A percentile compares a stretch with the other conserved stretches of the same genome.
Evolutionary conservation across 2,329 filamentous ascomycete genomes (phyloP).

Genomic region (Truncatella angustata): DNA sequence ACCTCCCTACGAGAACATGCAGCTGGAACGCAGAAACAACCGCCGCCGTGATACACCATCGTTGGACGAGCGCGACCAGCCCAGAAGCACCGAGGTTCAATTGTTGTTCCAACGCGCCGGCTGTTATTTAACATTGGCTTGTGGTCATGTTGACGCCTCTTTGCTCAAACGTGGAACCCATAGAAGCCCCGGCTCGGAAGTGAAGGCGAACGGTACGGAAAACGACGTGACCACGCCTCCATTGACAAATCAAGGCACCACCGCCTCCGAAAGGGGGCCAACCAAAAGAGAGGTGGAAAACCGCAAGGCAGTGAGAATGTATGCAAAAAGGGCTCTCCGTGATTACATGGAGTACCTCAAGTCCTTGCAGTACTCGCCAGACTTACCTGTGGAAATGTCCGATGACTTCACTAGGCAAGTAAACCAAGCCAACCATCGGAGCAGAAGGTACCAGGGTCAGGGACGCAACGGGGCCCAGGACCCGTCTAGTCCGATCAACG

Average conservation of each 20-base stretch:
- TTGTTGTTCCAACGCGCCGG: conserved; percentile 74
- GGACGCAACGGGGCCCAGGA: conserved; percentile 43
- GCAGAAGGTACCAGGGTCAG: conserved; percentile 25
- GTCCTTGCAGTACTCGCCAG: conserved; percentile 75
- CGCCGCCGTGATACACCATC: conserved; percentile 29
- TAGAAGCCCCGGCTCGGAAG: conserved; percentile 19
- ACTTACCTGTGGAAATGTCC: conserved; percentile 58
- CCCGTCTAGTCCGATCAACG: conserved; percentile 26
- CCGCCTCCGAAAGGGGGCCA: conserved; percentile 13
- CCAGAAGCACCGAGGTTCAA: conserved; percentile 72
- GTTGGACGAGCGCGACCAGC: conserved; percentile 52
- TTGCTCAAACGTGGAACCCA: conserved; percentile 31
- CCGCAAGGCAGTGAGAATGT: conserved; percentile 67
- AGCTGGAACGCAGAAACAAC: conserved; percentile 39
- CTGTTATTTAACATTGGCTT: conserved; percentile 71
- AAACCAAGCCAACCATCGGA: conserved; percentile 45
- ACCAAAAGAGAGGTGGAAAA: conserved; percentile 45
- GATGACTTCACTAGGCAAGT: conserved; percentile 58
- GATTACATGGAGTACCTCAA: conserved; percentile 73
- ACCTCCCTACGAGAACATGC: conserved; percentile 41
- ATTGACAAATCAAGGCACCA: conserved; percentile 1
- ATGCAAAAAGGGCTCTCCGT: conserved; percentile 72
- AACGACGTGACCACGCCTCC: neutral
- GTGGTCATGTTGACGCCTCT: conserved; percentile 58
- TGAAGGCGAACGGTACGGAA: conserved; percentile 10